Evolutionary conservation across 495 filamentous ascomycete genomes (phyloP).

Genomic region (Aspergillus haitiensis): DNA sequence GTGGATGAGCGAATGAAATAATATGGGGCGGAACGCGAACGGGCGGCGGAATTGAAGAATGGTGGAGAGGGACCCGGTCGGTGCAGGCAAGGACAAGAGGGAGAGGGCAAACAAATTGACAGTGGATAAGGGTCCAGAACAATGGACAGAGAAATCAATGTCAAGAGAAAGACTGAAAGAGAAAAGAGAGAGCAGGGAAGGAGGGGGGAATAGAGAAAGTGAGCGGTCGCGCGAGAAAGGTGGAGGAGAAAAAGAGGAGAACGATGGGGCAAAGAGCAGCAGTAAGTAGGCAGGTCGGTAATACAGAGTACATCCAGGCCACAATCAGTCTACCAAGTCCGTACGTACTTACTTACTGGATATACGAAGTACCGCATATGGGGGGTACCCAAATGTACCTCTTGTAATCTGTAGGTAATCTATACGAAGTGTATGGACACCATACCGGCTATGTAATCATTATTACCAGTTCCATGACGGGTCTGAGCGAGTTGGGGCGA

Average conservation of each 20-base stretch:
- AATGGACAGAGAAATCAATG: conserved; percentile 1
- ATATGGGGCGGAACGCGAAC: conserved; percentile 31
- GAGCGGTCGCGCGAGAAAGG: not conserved
- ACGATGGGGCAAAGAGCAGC: conserved; percentile 14
- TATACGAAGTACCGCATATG: too few species aligned
- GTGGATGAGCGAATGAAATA: conserved; percentile 22
- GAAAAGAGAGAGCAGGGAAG: conserved; percentile 10
- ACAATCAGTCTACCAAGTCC: not conserved
- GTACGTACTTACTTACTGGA: not conserved
- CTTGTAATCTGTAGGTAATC: too few species aligned
- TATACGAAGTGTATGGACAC: not conserved
- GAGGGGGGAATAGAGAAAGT: conserved; percentile 6
- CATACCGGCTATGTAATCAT: conserved; percentile 3
- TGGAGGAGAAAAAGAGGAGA: conserved; percentile 15
- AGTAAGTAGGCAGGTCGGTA: too few species aligned
- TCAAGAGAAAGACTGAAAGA: conserved; percentile 8
- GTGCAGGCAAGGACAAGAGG: conserved; percentile 5
- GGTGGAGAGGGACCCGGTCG: conserved; percentile 20
- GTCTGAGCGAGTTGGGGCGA: conserved; percentile 18
- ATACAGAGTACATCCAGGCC: conserved; percentile 15
- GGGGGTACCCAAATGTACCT: too few species aligned
- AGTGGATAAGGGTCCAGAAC: not conserved
- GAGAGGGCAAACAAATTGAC: conserved; percentile 5
- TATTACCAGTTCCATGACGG: conserved; percentile 12
- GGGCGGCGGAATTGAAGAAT: conserved; percentile 26